These are phyloP conservation scores for Euptelea pleiosperma DNA, from an alignment of 164 flowering plant species.

Conservation along the genomic window DNA sequence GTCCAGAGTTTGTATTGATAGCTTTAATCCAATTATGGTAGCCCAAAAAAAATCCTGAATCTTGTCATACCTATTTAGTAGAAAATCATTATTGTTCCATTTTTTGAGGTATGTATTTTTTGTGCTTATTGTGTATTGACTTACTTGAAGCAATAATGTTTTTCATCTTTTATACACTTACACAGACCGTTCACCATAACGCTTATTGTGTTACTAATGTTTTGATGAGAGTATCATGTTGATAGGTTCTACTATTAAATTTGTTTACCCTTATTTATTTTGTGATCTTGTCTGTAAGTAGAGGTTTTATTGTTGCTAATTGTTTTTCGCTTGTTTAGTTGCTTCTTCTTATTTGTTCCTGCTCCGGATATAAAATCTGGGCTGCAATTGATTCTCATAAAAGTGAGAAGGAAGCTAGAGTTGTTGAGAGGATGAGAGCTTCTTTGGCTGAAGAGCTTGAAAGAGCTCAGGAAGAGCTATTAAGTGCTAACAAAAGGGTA, in stretches of 20 bases:
- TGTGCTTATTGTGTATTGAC: neutral
- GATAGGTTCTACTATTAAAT: too few species aligned
- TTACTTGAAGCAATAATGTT: neutral
- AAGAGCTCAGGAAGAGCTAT: slow-evolving; percentile 45
- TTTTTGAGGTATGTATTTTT: neutral
- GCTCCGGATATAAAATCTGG: slow-evolving; percentile 21
- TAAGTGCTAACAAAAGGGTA: slow-evolving; percentile 67
- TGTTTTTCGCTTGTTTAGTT: neutral
- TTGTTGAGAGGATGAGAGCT: slow-evolving; percentile 40
- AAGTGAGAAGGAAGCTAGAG: slow-evolving; percentile 54
- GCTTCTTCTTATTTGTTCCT: neutral
- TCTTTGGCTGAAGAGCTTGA: slow-evolving; percentile 49
- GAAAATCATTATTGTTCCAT: neutral
- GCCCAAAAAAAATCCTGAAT: too few species aligned
- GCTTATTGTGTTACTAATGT: too few species aligned
- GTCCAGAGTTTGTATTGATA: too few species aligned
- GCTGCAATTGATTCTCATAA: slow-evolving; percentile 42
- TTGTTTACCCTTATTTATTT: too few species aligned
- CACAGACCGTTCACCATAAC: slow-evolving; percentile 70
- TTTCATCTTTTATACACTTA: neutral
- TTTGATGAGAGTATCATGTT: too few species aligned
- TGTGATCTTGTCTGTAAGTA: too few species aligned
- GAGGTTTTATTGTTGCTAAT: too few species aligned
- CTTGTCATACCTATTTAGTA: neutral
- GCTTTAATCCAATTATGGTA: too few species aligned